These are phyloP conservation scores for Dendrocalamus latiflorus DNA, from an alignment of 202 grass and related monocot species.

Conservation along the genomic window DNA sequence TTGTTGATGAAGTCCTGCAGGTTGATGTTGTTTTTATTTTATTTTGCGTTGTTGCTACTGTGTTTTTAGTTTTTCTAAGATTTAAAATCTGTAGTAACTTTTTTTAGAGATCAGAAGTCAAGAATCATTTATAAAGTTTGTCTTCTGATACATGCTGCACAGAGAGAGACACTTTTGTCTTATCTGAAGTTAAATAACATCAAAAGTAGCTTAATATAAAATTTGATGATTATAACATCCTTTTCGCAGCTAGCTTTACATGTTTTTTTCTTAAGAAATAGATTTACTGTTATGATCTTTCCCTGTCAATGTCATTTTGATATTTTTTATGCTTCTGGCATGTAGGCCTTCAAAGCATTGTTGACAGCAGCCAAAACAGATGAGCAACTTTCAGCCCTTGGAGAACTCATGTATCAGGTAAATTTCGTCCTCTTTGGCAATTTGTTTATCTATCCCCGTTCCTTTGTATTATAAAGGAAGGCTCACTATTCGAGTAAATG, in stretches of 20 bases:
- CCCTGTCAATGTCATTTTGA: background rate
- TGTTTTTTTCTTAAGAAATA: background rate
- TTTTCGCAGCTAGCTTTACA: background rate
- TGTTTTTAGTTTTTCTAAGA: background rate
- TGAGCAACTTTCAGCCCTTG: slow-evolving; percentile 80
- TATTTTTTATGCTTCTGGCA: background rate
- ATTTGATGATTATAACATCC: background rate
- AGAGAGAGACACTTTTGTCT: background rate
- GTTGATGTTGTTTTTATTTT: background rate
- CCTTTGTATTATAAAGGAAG: background rate
- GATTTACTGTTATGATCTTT: background rate
- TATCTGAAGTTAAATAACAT: background rate
- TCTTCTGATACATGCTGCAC: background rate
- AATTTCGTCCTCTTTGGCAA: background rate
- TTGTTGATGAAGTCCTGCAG: background rate
- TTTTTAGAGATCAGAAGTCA: background rate
- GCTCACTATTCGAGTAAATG: background rate
- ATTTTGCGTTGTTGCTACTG: background rate
- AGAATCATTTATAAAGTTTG: background rate
- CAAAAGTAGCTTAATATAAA: background rate
- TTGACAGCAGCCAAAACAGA: slow-evolving; percentile 78
- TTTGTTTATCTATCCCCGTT: background rate
- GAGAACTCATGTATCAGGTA: slow-evolving; percentile 98
- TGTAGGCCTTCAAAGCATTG: slow-evolving; percentile 86
- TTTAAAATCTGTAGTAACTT: background rate